Evolutionary conservation across 306 rosid species (phyloP), one percentile per base, ranked within the genome.

Genomic region (Begonia peltatifolia): DNA sequence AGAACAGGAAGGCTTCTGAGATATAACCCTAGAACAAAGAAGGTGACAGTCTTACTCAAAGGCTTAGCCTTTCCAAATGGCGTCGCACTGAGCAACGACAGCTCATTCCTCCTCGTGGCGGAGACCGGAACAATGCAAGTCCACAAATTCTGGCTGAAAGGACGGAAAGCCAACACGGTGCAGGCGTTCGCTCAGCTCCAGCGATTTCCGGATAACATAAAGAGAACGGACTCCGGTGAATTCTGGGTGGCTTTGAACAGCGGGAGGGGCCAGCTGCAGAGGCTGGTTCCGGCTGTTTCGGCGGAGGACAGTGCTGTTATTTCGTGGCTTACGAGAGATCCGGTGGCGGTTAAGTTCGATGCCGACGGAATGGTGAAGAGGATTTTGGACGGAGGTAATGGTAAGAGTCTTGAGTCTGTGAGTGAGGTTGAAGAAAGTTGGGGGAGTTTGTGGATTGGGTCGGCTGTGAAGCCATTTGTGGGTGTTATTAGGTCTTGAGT

Each of bases 61-160:
- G 76, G 63, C 36, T 59, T 84, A 16, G 80, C 75, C 30, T 75
- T 80, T 55, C 71, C 94, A 1, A 76, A 84, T 16, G 87, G 94
- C 5, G 75, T 84, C 47, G 94, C 85, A 15, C 67, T 77, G 12
- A 84, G 76, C 68, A 49, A 62, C 12, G 77, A 80, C 67, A 64
- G 12, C 0, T 75, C 85, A 0, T 80, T 77, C 57, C 63, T 84
- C 42, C 52, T 80, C 6, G 13, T 80, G 6, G 75, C 75, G 0
- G 87, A 74, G 51, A 62, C 78, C 0, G 52, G 59, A 12, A 52
- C 74, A 1, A 22, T 9, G 2, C 60, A 16, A 20, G 38, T 80
- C 35, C 59, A 46, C 13, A 80, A 58, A 69, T 9, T 63, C 46
- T 68, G 74, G 72, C 65, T 77, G 9, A 6, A 9, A 57, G 79